These are phyloP conservation scores for Pistacia vera DNA, from an alignment of 345 rosid genomes.

Conservation along the genomic window DNA sequence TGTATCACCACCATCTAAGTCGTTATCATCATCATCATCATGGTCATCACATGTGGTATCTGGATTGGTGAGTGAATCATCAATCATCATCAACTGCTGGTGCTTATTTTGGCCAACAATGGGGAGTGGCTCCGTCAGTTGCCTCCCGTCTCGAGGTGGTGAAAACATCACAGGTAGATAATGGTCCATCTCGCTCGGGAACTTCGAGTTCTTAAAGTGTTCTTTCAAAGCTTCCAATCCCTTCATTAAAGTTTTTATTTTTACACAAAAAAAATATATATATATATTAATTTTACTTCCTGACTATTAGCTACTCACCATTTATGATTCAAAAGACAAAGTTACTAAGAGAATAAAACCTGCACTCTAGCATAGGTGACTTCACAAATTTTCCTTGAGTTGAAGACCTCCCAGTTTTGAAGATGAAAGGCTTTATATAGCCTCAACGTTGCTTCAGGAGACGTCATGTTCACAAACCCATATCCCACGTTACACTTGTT, in stretches of 20 bases:
- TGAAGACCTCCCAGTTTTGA: conserved; percentile 80
- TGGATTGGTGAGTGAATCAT: conserved; percentile 1
- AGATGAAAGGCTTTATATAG: conserved; percentile 81
- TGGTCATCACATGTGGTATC: conserved; percentile 1
- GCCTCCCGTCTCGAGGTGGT: conserved; percentile 82
- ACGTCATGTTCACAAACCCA: conserved; percentile 98
- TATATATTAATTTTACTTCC: not conserved
- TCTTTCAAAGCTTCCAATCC: conserved; percentile 82
- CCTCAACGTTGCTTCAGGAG: conserved; percentile 73
- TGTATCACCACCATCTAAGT: conserved; percentile 18
- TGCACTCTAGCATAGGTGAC: conserved; percentile 90
- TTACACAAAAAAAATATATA: not conserved
- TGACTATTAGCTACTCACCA: not conserved
- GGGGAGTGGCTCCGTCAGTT: conserved; percentile 52
- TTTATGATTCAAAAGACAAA: not conserved
- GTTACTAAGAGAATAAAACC: conserved; percentile 30
- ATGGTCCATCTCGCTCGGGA: conserved; percentile 66
- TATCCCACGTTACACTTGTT: conserved; percentile 96
- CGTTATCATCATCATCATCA: conserved; percentile 11
- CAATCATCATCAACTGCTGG: not conserved
- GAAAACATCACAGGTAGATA: conserved; percentile 81
- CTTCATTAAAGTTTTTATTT: conserved; percentile 26
- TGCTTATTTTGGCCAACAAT: conserved; percentile 36
- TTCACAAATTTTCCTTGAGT: conserved; percentile 82
- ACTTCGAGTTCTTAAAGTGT: conserved; percentile 83